A percentile compares a stretch with the other conserved stretches of the same genome.
Conservation (phyloP, 352 stramenopile species). For the Phytopythium delawarense region DNA sequence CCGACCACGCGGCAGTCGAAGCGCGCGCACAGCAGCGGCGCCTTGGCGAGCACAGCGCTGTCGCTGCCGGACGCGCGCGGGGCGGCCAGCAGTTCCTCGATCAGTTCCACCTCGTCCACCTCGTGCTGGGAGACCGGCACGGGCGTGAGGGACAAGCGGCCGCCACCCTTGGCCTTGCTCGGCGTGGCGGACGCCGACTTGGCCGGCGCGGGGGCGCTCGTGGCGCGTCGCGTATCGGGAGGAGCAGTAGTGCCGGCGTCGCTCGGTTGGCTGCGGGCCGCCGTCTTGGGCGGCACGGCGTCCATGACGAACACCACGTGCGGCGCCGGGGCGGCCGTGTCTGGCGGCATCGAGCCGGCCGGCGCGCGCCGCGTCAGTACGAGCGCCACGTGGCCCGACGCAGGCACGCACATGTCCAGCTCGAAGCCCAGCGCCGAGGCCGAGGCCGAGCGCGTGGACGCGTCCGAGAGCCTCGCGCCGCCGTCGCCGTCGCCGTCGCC, state of each 20-base stretch:
- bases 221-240: neutral
- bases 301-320: slow-evolving; percentile 76
- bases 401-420: slow-evolving; percentile 49
- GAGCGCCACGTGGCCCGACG: slow-evolving; percentile 51
- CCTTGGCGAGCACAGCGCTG: slow-evolving; percentile 53
- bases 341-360: neutral
- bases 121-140: slow-evolving; percentile 20
- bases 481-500: neutral
- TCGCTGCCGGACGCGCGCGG: slow-evolving; percentile 51
- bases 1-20: slow-evolving; percentile 70
- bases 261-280: slow-evolving; percentile 9
- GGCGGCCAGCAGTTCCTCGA: slow-evolving; percentile 65
- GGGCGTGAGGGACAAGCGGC: neutral
- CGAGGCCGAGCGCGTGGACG: neutral
- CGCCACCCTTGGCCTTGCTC: slow-evolving; percentile 1
- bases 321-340: slow-evolving; percentile 2
- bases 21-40: slow-evolving; percentile 62
- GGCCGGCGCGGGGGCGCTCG: neutral
- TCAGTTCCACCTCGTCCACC: slow-evolving; percentile 62
- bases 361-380: slow-evolving; percentile 35
- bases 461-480: neutral
- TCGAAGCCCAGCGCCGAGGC: slow-evolving; percentile 25
- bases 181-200: neutral
- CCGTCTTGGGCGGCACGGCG: slow-evolving; percentile 44
- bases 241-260: slow-evolving; percentile 9